Conservation (phyloP, 164 flowering plant genomes). For the Tinospora cordifolia region DNA sequence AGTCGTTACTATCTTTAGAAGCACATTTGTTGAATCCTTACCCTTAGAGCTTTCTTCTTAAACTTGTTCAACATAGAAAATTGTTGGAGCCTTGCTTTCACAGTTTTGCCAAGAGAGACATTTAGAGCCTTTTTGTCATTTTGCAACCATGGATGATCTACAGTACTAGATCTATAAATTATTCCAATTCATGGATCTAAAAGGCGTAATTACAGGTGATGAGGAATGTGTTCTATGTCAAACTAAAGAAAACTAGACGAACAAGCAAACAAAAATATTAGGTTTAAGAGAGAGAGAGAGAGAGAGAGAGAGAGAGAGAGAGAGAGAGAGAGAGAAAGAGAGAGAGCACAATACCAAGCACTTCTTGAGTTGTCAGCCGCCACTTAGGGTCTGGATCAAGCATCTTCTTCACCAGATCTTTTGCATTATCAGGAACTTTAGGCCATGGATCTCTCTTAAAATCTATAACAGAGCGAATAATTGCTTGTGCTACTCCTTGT, state of each 20-base stretch:
- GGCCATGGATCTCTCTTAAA: slow-evolving; percentile 97
- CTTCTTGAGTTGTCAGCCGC: slow-evolving; percentile 77
- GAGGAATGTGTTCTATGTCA: not conserved
- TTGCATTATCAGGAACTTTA: slow-evolving; percentile 82
- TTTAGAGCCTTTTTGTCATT: slow-evolving; percentile 85
- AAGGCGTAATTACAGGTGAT: not conserved
- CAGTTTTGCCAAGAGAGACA: slow-evolving; percentile 81
- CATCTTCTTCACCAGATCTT: slow-evolving; percentile 86
- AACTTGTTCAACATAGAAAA: slow-evolving; percentile 92
- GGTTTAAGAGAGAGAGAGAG: not conserved
- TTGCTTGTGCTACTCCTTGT: slow-evolving; percentile 95
- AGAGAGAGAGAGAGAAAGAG: too few relatives aligned
- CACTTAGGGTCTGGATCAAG: slow-evolving; percentile 78
- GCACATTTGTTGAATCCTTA: slow-evolving; percentile 22
- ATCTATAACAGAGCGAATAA: slow-evolving; percentile 71
- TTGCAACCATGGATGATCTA: slow-evolving; percentile 93
- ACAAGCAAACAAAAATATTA: not conserved
- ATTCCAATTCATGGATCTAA: not conserved
- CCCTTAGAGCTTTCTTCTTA: slow-evolving; percentile 90
- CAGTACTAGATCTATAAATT: slow-evolving; percentile 13
- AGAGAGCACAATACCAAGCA: slow-evolving; percentile 49
- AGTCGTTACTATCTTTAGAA: not conserved
- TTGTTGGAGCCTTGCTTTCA: slow-evolving; percentile 83
- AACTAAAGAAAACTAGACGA: not conserved
- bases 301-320: slow-evolving; percentile 1